Percentiles rank a stretch among this genome's conserved stretches.
These are phyloP conservation scores for Danielia reshetovae DNA, from an alignment of 805 yeast species.

Conservation along the genomic window DNA sequence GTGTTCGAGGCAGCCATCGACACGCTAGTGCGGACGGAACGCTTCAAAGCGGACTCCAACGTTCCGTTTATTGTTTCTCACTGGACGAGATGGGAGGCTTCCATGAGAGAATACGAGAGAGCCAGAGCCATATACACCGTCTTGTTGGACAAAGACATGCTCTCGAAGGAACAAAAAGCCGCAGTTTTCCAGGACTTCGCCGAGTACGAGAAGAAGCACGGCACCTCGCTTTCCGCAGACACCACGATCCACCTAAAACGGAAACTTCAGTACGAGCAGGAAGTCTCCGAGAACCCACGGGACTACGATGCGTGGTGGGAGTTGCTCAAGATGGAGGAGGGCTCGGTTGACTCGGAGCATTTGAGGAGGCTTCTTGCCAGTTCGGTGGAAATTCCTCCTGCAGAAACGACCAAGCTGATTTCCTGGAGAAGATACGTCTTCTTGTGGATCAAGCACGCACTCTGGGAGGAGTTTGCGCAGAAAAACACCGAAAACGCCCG, in stretches of 20 bases:
- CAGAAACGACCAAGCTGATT: slow-evolving; percentile 22
- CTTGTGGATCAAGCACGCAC: slow-evolving; percentile 65
- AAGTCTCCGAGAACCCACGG: slow-evolving; percentile 40
- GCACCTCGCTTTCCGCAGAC: slow-evolving; percentile 52
- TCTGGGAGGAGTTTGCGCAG: slow-evolving; percentile 52
- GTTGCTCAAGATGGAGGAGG: slow-evolving; percentile 50
- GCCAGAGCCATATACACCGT: slow-evolving; percentile 54
- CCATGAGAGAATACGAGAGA: slow-evolving; percentile 57
- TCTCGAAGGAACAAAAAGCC: slow-evolving; percentile 10
- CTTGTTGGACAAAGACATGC: slow-evolving; percentile 35
- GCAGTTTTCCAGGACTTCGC: slow-evolving; percentile 36
- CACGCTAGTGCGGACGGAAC: slow-evolving; percentile 26
- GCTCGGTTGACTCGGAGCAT: slow-evolving; percentile 23
- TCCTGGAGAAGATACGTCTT: slow-evolving; percentile 69
- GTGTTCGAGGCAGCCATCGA: slow-evolving; percentile 70
- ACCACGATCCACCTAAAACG: slow-evolving; percentile 51
- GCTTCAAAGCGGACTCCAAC: slow-evolving; percentile 9
- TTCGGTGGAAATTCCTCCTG: slow-evolving; percentile 42
- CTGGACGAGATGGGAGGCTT: slow-evolving; percentile 74
- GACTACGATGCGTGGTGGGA: slow-evolving; percentile 87
- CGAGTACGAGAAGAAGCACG: slow-evolving; percentile 63
- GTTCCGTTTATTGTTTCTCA: slow-evolving; percentile 37
- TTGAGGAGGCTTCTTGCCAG: slow-evolving; percentile 38
- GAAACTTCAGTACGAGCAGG: slow-evolving; percentile 49
- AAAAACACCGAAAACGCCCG: slow-evolving; percentile 46